Percentiles rank a stretch among this genome's conserved stretches.
Evolutionary conservation across 2,329 filamentous ascomycete species (phyloP).

Genomic region (Lanzia echinophila): DNA sequence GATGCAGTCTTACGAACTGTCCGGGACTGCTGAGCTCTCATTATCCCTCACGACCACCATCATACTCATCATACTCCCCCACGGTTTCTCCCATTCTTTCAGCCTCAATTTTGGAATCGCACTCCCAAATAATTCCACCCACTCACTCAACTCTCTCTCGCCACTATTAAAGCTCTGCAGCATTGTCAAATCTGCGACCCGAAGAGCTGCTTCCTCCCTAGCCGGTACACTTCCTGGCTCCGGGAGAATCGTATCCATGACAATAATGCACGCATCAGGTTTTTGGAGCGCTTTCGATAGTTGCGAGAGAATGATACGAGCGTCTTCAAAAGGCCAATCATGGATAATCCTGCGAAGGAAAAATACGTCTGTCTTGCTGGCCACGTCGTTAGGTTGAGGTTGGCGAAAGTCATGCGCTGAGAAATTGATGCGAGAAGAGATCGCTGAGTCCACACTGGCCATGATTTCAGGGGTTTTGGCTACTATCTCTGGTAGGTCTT

Average conservation of each 20-base stretch:
- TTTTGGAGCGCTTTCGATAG: conserved; percentile 18
- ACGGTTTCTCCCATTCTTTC: conserved; percentile 1
- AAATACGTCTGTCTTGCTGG: conserved; percentile 37
- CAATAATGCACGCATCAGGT: neutral
- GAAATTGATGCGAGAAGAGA: neutral
- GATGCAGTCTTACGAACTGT: too few relatives aligned
- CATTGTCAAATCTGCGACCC: conserved; percentile 33
- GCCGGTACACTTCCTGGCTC: neutral
- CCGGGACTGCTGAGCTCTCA: too few relatives aligned
- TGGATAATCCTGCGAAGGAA: conserved; percentile 42
- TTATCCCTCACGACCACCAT: neutral
- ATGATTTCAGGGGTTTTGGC: neutral
- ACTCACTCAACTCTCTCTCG: conserved; percentile 25
- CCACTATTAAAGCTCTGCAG: conserved; percentile 31
- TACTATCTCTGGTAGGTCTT: conserved; percentile 23
- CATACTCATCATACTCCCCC: conserved; percentile 7
- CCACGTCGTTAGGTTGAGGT: conserved; percentile 36
- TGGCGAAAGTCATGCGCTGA: conserved; percentile 36
- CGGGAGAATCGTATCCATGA: neutral
- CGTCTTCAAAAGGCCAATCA: conserved; percentile 40
- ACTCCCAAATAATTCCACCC: neutral
- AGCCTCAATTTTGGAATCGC: conserved; percentile 24
- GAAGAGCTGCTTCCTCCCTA: neutral
- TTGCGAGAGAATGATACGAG: conserved; percentile 31
- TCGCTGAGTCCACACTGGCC: too few relatives aligned